Percentiles rank a stretch among this genome's conserved stretches.
Conservation (phyloP, 176 grass and related monocot genomes). For the Leersia perrieri region DNA sequence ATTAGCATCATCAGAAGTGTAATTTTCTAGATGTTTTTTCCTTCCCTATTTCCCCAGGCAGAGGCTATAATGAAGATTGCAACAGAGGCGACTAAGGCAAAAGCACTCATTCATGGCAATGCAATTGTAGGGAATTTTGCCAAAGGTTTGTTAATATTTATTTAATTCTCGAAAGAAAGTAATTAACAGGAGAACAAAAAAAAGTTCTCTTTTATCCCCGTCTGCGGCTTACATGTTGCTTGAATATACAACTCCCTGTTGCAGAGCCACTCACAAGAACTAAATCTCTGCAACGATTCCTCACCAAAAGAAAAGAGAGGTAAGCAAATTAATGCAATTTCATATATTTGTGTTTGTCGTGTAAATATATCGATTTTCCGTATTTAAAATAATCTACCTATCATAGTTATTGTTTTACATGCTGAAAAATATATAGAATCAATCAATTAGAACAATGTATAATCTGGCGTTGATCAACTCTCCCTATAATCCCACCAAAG, state of each 20-base stretch:
- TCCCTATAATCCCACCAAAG: too few relatives aligned
- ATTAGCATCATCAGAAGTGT: too few relatives aligned
- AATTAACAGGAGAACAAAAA: background rate
- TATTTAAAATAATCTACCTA: too few relatives aligned
- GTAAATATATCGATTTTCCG: background rate
- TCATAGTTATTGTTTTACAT: too few relatives aligned
- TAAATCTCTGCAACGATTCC: constrained; percentile 71
- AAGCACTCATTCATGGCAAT: background rate
- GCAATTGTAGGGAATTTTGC: constrained; percentile 15
- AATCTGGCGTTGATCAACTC: background rate
- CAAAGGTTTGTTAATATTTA: constrained; percentile 36
- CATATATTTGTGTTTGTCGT: background rate
- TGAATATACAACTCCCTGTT: constrained; percentile 13
- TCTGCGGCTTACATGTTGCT: background rate
- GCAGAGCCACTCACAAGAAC: constrained; percentile 65
- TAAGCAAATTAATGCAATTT: constrained; percentile 23
- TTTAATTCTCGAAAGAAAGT: background rate
- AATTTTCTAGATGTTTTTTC: background rate
- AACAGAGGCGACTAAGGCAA: background rate
- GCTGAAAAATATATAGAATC: background rate
- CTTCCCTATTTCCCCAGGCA: constrained; percentile 35
- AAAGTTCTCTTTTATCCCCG: background rate
- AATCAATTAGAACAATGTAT: background rate
- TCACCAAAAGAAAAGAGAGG: constrained; percentile 66
- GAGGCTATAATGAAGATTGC: constrained; percentile 52